Percentiles rank a stretch among this genome's conserved stretches.
phyloP scores from a whole-genome alignment of 257 asterid species.

The Nicotiana obtusifolia region DNA sequence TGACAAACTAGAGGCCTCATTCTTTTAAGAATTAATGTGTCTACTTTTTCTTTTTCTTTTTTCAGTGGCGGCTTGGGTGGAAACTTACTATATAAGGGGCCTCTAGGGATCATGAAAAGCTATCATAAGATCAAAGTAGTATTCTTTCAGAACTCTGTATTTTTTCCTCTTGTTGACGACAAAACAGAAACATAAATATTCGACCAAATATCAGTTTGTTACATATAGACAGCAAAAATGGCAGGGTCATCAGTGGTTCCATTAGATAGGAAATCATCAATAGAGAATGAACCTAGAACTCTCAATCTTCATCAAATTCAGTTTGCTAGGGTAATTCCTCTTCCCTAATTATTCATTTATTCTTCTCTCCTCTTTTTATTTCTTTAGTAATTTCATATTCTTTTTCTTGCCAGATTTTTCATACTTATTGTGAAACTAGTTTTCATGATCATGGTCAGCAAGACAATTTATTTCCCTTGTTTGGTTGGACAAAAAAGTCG shows the following conservation, averaged over 20 bases:
- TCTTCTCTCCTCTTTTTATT: background rate
- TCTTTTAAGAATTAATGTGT: too few relatives aligned
- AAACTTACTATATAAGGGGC: background rate
- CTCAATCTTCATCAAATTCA: slow-evolving; percentile 25
- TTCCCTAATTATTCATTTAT: background rate
- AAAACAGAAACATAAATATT: background rate
- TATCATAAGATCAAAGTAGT: background rate
- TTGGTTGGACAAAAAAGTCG: too few relatives aligned
- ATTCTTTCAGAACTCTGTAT: background rate
- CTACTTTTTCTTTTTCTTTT: too few relatives aligned
- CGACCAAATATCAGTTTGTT: background rate
- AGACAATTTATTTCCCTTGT: too few relatives aligned
- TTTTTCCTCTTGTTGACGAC: background rate
- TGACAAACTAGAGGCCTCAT: too few relatives aligned
- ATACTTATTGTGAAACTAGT: too few relatives aligned
- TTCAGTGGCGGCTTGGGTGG: too few relatives aligned
- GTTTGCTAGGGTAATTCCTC: slow-evolving; percentile 21
- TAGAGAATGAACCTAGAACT: slow-evolving; percentile 30
- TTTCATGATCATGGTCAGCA: too few relatives aligned
- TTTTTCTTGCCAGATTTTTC: too few relatives aligned
- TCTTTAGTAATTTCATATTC: too few relatives aligned
- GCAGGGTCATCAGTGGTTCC: slow-evolving; percentile 1
- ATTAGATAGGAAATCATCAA: slow-evolving; percentile 26
- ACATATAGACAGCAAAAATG: background rate
- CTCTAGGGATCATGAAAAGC: background rate